These are phyloP conservation scores for Gossypium trilobum DNA, from an alignment of 441 rosid species.

Conservation along the genomic window DNA sequence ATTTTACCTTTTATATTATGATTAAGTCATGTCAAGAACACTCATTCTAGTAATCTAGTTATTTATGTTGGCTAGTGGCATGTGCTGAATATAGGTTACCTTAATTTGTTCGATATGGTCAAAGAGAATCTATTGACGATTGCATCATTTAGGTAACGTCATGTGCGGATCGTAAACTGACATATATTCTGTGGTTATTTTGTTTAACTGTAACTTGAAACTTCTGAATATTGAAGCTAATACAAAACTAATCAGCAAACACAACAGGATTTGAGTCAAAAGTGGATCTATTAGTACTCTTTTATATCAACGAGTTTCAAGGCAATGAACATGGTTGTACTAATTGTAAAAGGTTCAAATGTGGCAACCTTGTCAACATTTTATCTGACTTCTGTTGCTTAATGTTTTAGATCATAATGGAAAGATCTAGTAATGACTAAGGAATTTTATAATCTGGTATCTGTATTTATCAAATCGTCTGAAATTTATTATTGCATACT, in stretches of 20 bases:
- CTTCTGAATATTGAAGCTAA: neutral
- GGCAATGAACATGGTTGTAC: neutral
- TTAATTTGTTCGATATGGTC: neutral
- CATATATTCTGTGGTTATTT: neutral
- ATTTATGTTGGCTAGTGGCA: neutral
- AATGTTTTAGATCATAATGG: neutral
- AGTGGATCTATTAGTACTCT: neutral
- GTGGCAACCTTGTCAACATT: neutral
- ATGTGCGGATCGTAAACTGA: neutral
- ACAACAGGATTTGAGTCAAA: neutral
- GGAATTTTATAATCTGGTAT: neutral
- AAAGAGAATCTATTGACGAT: neutral
- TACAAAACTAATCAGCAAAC: neutral
- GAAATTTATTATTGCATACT: neutral
- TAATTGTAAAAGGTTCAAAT: neutral
- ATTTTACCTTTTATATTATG: neutral
- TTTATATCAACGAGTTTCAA: too few relatives aligned
- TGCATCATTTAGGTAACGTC: neutral
- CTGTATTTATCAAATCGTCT: neutral
- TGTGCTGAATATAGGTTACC: neutral
- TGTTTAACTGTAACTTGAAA: neutral
- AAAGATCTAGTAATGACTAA: neutral
- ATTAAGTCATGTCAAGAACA: neutral
- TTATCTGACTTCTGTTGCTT: slow-evolving; percentile 1
- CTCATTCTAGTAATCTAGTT: neutral